Conservation (phyloP, 768 basidiomycete species). For the Xerocomus spinulosus region DNA sequence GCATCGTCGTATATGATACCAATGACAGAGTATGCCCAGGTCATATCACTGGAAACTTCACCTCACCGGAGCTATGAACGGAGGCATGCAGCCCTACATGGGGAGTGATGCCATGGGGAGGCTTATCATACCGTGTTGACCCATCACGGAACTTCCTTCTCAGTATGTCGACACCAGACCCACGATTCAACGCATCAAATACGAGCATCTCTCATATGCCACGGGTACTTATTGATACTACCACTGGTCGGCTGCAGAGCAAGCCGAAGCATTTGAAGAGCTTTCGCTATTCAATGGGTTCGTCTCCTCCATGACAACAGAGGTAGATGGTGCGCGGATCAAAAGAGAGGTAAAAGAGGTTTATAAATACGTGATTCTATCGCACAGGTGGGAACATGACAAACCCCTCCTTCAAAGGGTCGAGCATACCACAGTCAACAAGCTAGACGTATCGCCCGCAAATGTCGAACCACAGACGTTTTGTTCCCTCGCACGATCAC, state of each 20-base stretch:
- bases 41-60: background rate
- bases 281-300: background rate
- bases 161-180: background rate
- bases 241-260: background rate
- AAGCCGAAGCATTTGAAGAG: background rate
- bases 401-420: background rate
- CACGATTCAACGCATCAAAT: background rate
- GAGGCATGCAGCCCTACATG: background rate
- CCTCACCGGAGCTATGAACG: background rate
- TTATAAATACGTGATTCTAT: slow-evolving; percentile 5
- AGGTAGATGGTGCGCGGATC: background rate
- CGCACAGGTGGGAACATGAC: background rate
- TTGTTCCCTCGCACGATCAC: background rate
- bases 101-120: background rate
- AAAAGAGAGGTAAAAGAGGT: background rate
- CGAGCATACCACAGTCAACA: slow-evolving; percentile 4
- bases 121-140: too few species aligned
- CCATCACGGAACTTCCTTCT: background rate
- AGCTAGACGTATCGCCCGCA: background rate
- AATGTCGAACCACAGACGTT: slow-evolving; percentile 9
- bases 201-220: background rate
- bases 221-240: background rate
- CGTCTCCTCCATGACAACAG: background rate
- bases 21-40: background rate
- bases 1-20: background rate